Conservation (phyloP, 352 stramenopile species). For the Albugo candida region DNA sequence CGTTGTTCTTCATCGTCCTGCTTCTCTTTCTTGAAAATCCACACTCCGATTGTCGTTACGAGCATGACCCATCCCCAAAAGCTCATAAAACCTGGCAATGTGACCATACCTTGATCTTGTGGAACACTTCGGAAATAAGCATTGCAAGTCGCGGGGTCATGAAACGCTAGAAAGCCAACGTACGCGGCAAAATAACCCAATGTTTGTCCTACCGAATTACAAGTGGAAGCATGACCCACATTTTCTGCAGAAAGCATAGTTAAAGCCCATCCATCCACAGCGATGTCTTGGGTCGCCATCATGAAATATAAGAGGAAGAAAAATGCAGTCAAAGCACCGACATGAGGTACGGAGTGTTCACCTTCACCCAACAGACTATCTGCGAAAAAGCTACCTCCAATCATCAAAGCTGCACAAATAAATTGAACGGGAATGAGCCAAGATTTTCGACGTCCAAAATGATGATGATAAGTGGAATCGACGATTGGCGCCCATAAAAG, state of each 20-base stretch:
- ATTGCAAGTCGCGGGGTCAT: conserved; percentile 85
- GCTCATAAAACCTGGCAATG: conserved; percentile 78
- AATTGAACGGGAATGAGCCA: conserved; percentile 97
- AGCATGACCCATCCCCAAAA: conserved; percentile 91
- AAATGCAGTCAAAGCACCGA: conserved; percentile 86
- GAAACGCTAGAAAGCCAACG: conserved; percentile 96
- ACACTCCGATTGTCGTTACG: conserved; percentile 80
- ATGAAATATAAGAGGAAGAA: conserved; percentile 98
- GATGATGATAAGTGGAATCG: conserved; percentile 83
- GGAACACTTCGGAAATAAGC: conserved; percentile 57
- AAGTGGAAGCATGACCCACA: conserved; percentile 89
- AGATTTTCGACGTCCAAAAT: conserved; percentile 87
- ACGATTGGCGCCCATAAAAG: conserved; percentile 98
- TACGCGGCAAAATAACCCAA: conserved; percentile 96
- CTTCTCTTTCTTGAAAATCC: conserved; percentile 83
- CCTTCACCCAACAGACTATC: conserved; percentile 67
- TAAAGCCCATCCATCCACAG: conserved; percentile 98
- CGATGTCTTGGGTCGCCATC: conserved; percentile 99
- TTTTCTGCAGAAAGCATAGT: conserved; percentile 97
- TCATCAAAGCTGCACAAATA: conserved; percentile 89
- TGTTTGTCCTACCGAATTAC: conserved; percentile 93
- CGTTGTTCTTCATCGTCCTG: conserved; percentile 36
- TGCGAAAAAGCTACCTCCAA: conserved; percentile 74
- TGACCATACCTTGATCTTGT: conserved; percentile 59
- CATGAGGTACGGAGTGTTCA: conserved; percentile 58